Base-by-base conservation (phyloP, 2,329 filamentous ascomycete species). In the Juglanconis juglandina region DNA sequence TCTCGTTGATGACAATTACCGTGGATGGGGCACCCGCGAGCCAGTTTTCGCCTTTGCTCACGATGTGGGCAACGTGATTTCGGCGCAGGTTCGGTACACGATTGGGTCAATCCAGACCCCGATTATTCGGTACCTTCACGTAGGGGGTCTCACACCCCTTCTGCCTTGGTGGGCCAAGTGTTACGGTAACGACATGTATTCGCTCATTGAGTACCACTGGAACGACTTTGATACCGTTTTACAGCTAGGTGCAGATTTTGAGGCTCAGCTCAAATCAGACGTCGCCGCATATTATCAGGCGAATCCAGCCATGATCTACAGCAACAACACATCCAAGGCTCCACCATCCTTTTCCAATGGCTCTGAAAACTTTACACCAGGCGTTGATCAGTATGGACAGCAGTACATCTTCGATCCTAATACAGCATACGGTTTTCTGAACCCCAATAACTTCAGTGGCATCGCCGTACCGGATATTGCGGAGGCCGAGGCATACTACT, bases 41-140 rank as follows among this genome's bases (percentile, higher is more conserved):
- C 90, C 90, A 1, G 86, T 92, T 2, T 92, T 94, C 73, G 89
- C 90, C 0, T 93, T 92, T 70, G 79, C 84, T n/a, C 87, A 87
- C 47, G 64, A 68, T 17, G 69, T 67, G 53, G 64, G 66, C 35
- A 68, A 62, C 56, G 62, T 63, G 5, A 67, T 68, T 3, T 71
- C 70, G 9, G 78, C 82, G 41, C 87, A 80, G 59, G 81, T 87
- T 13, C 78, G 88, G 1, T 93, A 92, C 70, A 92, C 89, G 1
- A 81, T 94, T 65, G 85, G 88, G 3, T 84, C 91, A 63, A 83
- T 89, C 32, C 90, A 93, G 67, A 82, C 91, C 65, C 88, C 89
- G 0, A 87, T 93, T 33, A 86, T 89, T 10, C 89, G 92, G 67
- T 94, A 84, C 73, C 89, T 90, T 24, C 85, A 89, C 5, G 83